Evolutionary conservation across 768 basidiomycete genomes (phyloP).

Genomic region (Trametes coccinea): DNA sequence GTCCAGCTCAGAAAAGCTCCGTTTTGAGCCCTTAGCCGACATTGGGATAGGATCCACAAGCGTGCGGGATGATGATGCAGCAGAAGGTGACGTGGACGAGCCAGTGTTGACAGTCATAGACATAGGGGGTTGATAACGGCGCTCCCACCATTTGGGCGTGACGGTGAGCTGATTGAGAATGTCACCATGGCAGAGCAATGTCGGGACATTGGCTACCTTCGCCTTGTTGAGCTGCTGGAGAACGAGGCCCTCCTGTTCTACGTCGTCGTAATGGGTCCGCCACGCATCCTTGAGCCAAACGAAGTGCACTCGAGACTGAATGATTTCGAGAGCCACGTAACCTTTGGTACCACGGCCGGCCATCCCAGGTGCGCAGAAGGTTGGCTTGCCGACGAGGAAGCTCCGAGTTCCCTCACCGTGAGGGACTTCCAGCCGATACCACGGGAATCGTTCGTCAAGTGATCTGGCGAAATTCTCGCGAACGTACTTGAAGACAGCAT

Average conservation of each 20-base stretch:
- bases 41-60: neutral
- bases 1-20: neutral
- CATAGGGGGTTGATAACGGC: neutral
- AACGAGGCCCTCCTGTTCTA: slow-evolving; percentile 1
- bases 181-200: slow-evolving; percentile 7
- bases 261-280: neutral
- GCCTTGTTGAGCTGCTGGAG: neutral
- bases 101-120: neutral
- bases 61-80: neutral
- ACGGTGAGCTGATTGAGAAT: neutral
- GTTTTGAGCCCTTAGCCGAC: neutral
- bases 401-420: neutral
- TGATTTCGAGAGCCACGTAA: slow-evolving; percentile 16
- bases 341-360: slow-evolving; percentile 18
- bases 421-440: slow-evolving; percentile 5
- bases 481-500: slow-evolving; percentile 1
- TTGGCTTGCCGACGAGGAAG: slow-evolving; percentile 13
- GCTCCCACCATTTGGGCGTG: neutral
- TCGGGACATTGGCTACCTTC: slow-evolving; percentile 2
- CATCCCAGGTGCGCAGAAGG: slow-evolving; percentile 2
- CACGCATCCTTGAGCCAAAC: slow-evolving; percentile 16
- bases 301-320: neutral
- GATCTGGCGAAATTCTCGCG: slow-evolving; percentile 1
- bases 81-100: too few relatives aligned
- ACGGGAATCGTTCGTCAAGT: neutral